These are phyloP conservation scores for Raphanus hybrid DNA, from an alignment of 441 rosid genomes.

Conservation along the genomic window DNA sequence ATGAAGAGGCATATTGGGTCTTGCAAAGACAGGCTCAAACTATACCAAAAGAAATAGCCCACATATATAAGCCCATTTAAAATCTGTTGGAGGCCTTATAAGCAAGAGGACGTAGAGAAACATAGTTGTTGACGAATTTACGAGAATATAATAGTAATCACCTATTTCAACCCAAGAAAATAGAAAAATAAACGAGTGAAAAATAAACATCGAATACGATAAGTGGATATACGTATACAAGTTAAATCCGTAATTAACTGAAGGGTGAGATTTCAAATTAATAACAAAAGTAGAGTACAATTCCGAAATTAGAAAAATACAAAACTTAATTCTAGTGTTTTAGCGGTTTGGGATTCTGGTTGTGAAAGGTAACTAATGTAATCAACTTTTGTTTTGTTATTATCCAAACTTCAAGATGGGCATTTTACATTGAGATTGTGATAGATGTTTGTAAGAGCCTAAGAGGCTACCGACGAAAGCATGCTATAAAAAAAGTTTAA, in stretches of 20 bases:
- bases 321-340: slow-evolving; percentile 28
- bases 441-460: no score
- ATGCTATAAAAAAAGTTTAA: no score
- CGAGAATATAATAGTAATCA: neutral
- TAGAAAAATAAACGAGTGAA: neutral
- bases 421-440: no score
- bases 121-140: neutral
- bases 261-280: slow-evolving; percentile 36
- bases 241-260: slow-evolving; percentile 41
- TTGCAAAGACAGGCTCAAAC: neutral
- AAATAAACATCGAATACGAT: slow-evolving; percentile 22
- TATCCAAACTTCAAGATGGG: no score
- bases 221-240: slow-evolving; percentile 36
- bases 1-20: no score
- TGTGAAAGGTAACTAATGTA: slow-evolving; percentile 23
- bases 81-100: neutral
- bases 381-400: slow-evolving; percentile 24
- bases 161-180: no score
- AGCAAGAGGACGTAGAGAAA: neutral
- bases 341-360: neutral
- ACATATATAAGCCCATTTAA: neutral
- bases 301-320: slow-evolving; percentile 37
- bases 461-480: no score
- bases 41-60: neutral
- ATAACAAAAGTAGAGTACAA: slow-evolving; percentile 11